Conservation (phyloP, 2,329 filamentous ascomycete species). For the Balansia obtecta region DNA sequence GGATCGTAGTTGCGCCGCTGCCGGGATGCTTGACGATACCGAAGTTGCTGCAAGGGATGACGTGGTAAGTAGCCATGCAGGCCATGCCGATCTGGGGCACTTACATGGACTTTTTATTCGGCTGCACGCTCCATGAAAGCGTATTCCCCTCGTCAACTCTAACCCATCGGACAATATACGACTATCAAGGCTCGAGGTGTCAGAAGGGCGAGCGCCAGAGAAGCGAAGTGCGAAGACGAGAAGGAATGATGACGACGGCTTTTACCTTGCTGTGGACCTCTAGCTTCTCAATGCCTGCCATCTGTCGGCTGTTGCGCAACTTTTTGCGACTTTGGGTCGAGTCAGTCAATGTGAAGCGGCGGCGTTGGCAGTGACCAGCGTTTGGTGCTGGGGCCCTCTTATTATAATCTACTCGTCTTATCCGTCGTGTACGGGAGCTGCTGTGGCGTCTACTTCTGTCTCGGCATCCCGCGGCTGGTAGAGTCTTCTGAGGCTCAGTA, state of each 20-base stretch:
- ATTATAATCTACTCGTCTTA: not conserved
- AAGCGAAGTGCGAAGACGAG: not conserved
- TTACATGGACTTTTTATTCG: conserved; percentile 91
- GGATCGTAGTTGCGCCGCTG: conserved; percentile 41
- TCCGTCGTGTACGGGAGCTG: not conserved
- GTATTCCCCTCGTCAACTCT: conserved; percentile 82
- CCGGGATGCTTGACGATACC: conserved; percentile 96
- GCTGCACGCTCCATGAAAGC: conserved; percentile 94
- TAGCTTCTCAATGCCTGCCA: conserved; percentile 93
- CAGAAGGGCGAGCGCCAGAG: not conserved
- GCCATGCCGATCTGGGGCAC: not conserved
- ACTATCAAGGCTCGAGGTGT: conserved; percentile 41
- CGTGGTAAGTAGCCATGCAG: conserved; percentile 9
- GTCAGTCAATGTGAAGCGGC: not conserved
- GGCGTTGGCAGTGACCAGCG: not conserved
- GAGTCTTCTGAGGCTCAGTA: not conserved
- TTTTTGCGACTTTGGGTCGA: not conserved
- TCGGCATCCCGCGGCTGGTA: not conserved
- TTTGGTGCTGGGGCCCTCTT: not conserved
- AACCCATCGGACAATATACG: conserved; percentile 96
- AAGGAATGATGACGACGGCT: not conserved
- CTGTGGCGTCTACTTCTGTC: not conserved
- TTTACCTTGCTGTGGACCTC: conserved; percentile 91
- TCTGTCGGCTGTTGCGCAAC: conserved; percentile 22
- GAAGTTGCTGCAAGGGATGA: conserved; percentile 54